Percentiles rank a stretch among this genome's conserved stretches.
phyloP scores from a whole-genome alignment of 2,329 filamentous ascomycete genomes.

The Fusarium palustre region DNA sequence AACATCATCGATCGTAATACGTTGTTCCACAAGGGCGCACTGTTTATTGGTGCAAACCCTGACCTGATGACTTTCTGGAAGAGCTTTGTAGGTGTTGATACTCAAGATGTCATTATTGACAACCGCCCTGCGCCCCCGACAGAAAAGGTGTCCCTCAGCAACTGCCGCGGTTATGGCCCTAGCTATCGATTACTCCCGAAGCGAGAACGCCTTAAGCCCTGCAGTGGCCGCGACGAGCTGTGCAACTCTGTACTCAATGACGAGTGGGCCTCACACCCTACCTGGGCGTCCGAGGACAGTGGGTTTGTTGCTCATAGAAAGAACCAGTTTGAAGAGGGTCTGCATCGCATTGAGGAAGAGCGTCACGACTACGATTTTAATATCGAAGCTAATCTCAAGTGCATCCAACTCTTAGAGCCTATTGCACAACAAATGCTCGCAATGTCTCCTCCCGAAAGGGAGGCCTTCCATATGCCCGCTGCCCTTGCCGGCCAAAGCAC shows the following conservation, averaged over 20 bases:
- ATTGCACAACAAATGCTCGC: conserved; percentile 90
- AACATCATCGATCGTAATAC: conserved; percentile 90
- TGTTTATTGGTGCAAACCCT: conserved; percentile 87
- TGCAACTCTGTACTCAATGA: conserved; percentile 95
- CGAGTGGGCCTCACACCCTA: conserved; percentile 98
- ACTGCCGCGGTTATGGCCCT: conserved; percentile 94
- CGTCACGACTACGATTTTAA: conserved; percentile 99
- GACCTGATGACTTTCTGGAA: conserved; percentile 94
- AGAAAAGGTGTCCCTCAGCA: conserved; percentile 90
- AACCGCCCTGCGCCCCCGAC: conserved; percentile 80
- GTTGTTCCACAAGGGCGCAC: conserved; percentile 82
- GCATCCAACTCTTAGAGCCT: conserved; percentile 94
- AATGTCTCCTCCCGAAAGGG: conserved; percentile 78
- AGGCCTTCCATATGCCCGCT: conserved; percentile 80
- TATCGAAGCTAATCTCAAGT: conserved; percentile 93
- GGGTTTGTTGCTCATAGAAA: conserved; percentile 98
- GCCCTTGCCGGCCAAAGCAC: conserved; percentile 93
- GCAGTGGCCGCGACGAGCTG: conserved; percentile 93
- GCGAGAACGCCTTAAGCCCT: conserved; percentile 88
- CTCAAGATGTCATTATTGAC: conserved; percentile 81
- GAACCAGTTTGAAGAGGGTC: conserved; percentile 92
- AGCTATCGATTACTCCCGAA: conserved; percentile 95
- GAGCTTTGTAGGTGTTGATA: conserved; percentile 81
- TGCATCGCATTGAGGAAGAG: conserved; percentile 97
- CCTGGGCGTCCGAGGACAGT: conserved; percentile 97